Evolutionary conservation across 805 yeast species (phyloP).

Genomic region (Candida michaelii): DNA sequence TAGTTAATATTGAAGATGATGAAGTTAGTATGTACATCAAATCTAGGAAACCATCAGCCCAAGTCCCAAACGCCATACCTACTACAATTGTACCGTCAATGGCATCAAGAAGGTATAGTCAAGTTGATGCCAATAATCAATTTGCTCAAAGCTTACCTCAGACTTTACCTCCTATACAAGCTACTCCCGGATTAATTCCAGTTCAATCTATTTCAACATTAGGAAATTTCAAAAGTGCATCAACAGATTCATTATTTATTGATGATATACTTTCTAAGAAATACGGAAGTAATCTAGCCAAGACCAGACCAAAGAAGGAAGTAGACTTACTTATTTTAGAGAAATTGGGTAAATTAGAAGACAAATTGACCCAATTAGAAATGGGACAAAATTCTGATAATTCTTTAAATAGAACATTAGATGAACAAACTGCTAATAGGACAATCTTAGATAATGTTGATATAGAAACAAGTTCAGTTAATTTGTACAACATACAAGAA

Average conservation of each 20-base stretch:
- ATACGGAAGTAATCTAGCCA: constrained; percentile 20
- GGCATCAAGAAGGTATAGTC: constrained; percentile 16
- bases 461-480: constrained; percentile 14
- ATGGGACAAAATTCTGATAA: background rate
- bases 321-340: constrained; percentile 17
- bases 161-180: background rate
- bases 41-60: constrained; percentile 27
- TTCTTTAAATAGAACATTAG: constrained; percentile 8
- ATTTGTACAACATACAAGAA: constrained; percentile 23
- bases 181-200: constrained; percentile 20
- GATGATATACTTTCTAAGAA: constrained; percentile 32
- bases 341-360: constrained; percentile 20
- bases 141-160: constrained; percentile 8
- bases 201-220: constrained; percentile 34
- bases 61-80: constrained; percentile 2
- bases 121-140: constrained; percentile 17
- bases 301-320: constrained; percentile 12
- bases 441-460: constrained; percentile 12
- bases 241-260: constrained; percentile 38
- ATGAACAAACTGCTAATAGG: constrained; percentile 3
- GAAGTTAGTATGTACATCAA: constrained; percentile 27
- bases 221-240: constrained; percentile 36
- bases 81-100: constrained; percentile 12
- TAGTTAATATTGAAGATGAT: constrained; percentile 24
- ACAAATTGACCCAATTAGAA: constrained; percentile 9